Evolutionary conservation across 345 rosid species (phyloP).

Genomic region (Eucalyptus regnans): DNA sequence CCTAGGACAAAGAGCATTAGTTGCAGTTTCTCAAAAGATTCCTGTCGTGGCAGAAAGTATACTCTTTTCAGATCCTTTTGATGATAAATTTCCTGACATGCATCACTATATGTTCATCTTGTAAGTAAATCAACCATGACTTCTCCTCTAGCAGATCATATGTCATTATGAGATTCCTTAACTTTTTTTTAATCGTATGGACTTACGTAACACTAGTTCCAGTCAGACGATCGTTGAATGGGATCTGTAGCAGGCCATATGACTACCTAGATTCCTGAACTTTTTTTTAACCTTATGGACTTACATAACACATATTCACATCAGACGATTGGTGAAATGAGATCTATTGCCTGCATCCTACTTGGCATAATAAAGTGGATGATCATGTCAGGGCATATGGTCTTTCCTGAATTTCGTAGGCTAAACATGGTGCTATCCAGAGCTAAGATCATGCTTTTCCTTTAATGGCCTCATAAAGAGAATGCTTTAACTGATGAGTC

Average conservation of each 20-base stretch:
- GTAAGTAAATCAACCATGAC: conserved; percentile 24
- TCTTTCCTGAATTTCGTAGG: background rate
- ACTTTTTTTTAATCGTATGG: background rate
- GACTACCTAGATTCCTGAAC: background rate
- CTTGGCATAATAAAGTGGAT: background rate
- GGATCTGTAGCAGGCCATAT: background rate
- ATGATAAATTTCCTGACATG: conserved; percentile 47
- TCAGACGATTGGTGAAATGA: background rate
- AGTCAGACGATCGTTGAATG: background rate
- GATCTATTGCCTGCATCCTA: background rate
- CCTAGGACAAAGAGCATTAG: conserved; percentile 60
- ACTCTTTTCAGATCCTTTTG: conserved; percentile 76
- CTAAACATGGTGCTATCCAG: background rate
- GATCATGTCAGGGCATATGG: background rate
- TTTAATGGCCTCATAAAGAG: background rate
- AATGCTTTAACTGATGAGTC: background rate
- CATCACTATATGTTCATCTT: conserved; percentile 53
- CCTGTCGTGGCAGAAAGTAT: conserved; percentile 47
- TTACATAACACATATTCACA: background rate
- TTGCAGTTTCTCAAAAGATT: conserved; percentile 60
- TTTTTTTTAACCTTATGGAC: background rate
- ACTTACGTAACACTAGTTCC: background rate
- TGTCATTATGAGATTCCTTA: background rate
- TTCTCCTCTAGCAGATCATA: background rate
- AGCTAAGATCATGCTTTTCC: background rate